Evolutionary conservation across 306 rosid genomes (phyloP).

Genomic region (Gleditsia sinensis): DNA sequence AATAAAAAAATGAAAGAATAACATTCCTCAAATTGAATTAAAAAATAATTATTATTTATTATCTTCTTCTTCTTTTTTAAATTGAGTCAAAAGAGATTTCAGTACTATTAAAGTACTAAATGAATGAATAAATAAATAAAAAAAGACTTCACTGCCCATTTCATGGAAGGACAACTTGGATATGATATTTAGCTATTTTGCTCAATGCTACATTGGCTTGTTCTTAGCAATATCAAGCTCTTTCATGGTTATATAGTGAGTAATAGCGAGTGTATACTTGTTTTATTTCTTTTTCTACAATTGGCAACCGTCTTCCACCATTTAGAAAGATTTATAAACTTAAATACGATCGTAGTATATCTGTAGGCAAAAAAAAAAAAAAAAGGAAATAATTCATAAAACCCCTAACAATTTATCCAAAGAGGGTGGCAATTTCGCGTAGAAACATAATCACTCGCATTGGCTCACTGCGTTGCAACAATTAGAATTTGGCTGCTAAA

Average conservation of each 20-base stretch:
- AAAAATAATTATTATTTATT: too few species aligned
- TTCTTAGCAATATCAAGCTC: neutral
- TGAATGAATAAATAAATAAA: too few species aligned
- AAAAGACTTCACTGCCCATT: too few species aligned
- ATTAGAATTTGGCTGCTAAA: neutral
- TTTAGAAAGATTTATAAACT: neutral
- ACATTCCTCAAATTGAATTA: too few species aligned
- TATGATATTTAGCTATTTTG: too few species aligned
- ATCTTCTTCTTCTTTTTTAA: too few species aligned
- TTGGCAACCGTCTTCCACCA: neutral
- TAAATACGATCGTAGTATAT: neutral
- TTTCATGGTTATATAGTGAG: neutral
- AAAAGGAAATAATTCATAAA: neutral
- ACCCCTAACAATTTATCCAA: too few species aligned
- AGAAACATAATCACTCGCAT: conserved; percentile 33
- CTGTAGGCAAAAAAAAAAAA: neutral
- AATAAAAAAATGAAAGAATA: too few species aligned
- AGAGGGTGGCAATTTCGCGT: neutral
- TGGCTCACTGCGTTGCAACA: conserved; percentile 9
- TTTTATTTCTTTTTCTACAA: neutral
- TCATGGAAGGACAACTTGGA: too few species aligned
- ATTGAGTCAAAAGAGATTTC: too few species aligned
- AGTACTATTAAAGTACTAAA: too few species aligned
- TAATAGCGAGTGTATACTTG: neutral
- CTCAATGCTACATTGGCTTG: neutral